Percentiles rank a stretch among this genome's conserved stretches.
phyloP scores from a whole-genome alignment of 805 yeast genomes.

The Sporopachydermia lactativora region DNA sequence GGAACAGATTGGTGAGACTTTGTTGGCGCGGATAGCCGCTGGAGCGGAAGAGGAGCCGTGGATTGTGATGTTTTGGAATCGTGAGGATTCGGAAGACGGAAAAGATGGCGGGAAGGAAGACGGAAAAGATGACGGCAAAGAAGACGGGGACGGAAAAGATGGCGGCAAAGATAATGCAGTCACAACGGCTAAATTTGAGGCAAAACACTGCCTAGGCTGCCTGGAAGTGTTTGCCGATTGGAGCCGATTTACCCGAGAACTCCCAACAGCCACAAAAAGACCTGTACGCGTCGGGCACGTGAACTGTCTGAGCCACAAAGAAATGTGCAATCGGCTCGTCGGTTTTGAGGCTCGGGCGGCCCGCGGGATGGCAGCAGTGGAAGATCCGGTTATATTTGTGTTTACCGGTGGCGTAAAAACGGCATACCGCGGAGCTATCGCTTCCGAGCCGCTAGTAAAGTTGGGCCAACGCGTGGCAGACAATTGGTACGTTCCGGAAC shows the following conservation, averaged over 20 bases:
- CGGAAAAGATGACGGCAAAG: no score
- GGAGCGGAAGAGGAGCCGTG: neutral
- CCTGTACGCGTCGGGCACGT: neutral
- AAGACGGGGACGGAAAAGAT: no score
- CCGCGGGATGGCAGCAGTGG: neutral
- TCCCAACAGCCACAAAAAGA: neutral
- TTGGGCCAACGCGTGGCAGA: neutral
- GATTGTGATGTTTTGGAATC: neutral
- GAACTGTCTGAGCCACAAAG: neutral
- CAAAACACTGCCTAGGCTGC: constrained; percentile 1
- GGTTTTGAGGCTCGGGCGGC: neutral
- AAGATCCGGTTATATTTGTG: neutral
- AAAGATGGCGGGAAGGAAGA: no score
- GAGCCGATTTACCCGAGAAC: neutral
- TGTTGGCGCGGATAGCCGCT: neutral
- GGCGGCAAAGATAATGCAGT: neutral
- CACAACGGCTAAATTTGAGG: neutral
- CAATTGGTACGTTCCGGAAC: neutral
- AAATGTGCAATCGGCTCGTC: neutral
- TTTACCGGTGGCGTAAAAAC: neutral
- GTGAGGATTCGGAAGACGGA: neutral
- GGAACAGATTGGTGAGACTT: neutral
- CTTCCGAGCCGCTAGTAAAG: neutral
- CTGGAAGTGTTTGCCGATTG: neutral
- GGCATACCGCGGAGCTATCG: neutral